A percentile compares a stretch with the other conserved stretches of the same genome.
Evolutionary conservation across 352 stramenopile genomes (phyloP).

Genomic region (Phytopythium helicoides): DNA sequence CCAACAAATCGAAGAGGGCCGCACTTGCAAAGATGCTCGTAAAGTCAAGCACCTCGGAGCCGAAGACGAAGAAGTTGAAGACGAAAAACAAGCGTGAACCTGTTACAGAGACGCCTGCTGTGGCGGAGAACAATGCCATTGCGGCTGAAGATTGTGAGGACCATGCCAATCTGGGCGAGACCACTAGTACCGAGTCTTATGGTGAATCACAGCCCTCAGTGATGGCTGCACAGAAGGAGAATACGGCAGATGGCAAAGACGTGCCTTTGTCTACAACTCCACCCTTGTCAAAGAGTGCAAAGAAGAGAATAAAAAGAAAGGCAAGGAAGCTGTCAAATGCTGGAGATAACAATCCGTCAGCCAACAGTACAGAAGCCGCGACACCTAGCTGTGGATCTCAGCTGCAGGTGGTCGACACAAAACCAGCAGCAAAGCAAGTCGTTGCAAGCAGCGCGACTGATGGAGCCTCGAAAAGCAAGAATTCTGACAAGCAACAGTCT

Average conservation of each 20-base stretch:
- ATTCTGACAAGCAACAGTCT: neutral
- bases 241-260: no score
- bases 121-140: neutral
- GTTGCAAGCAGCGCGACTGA: no score
- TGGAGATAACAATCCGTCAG: neutral
- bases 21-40: constrained; percentile 3
- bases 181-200: neutral
- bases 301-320: neutral
- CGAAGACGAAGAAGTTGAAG: constrained; percentile 1
- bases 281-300: neutral
- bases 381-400: no score
- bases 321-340: no score
- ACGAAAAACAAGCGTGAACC: constrained; percentile 16
- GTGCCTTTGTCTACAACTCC: neutral
- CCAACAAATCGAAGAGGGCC: constrained; percentile 4
- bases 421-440: no score
- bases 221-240: no score
- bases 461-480: no score
- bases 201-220: no score
- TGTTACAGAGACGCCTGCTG: no score
- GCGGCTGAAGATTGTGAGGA: neutral
- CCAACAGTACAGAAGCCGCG: neutral
- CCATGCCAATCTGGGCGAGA: neutral
- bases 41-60: constrained; percentile 10
- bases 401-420: no score